These are phyloP conservation scores for Mucor circinelloides DNA, from an alignment of 371 early-diverging fungal species.

Conservation along the genomic window DNA sequence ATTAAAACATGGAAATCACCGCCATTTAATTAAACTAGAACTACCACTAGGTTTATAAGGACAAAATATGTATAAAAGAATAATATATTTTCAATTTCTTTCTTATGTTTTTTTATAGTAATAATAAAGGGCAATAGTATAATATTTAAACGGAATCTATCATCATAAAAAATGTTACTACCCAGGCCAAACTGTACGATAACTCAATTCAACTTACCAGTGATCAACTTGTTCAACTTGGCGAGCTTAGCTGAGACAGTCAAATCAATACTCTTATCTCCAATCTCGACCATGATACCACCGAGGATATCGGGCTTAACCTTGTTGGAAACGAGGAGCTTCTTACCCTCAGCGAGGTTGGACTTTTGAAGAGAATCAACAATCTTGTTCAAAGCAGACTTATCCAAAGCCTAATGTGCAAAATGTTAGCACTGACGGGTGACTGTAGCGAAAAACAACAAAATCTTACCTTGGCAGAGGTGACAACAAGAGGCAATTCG, in stretches of 20 bases:
- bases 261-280: slow-evolving; percentile 98
- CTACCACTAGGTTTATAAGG: not conserved
- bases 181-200: not conserved
- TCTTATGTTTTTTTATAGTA: slow-evolving; percentile 7
- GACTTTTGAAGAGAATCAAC: slow-evolving; percentile 56
- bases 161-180: not conserved
- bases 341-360: slow-evolving; percentile 53
- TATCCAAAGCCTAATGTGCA: slow-evolving; percentile 51
- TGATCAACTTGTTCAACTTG: slow-evolving; percentile 92
- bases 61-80: slow-evolving; percentile 1
- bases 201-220: slow-evolving; percentile 41
- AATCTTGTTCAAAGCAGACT: slow-evolving; percentile 54
- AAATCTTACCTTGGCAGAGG: slow-evolving; percentile 78
- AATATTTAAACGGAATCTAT: slow-evolving; percentile 25
- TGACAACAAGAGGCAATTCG: slow-evolving; percentile 87
- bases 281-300: slow-evolving; percentile 95
- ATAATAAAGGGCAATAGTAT: slow-evolving; percentile 4
- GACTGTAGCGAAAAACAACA: not conserved
- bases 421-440: not conserved
- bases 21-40: not conserved
- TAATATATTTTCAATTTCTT: not conserved
- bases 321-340: slow-evolving; percentile 86
- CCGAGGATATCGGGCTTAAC: slow-evolving; percentile 93
- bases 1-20: not conserved
- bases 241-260: slow-evolving; percentile 92